Conservation (phyloP, 163 green algal species). For the Coccomyxa subellipsoidea region DNA sequence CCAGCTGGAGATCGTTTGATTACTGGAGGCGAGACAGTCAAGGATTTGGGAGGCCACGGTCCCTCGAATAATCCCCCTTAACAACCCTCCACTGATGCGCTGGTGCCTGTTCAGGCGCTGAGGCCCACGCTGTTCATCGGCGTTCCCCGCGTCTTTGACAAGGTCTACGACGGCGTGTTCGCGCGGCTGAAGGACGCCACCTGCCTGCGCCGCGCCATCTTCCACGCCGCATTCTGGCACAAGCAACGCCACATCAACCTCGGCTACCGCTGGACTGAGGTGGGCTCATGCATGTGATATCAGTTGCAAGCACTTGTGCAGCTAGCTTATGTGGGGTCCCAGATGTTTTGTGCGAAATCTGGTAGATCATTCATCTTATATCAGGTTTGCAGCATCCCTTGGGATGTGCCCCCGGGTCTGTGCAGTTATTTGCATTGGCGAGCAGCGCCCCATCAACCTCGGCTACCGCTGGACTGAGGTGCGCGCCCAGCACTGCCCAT, state of each 20-base stretch:
- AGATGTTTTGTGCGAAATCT: not conserved
- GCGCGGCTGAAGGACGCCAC: not conserved
- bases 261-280: constrained; percentile 55
- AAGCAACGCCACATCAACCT: constrained; percentile 75
- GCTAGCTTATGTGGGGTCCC: not conserved
- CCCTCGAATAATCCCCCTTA: too few species aligned
- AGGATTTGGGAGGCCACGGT: too few species aligned
- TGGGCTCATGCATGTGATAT: not conserved
- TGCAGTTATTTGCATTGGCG: too few species aligned
- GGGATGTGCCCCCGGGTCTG: too few species aligned
- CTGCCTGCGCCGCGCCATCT: constrained; percentile 43
- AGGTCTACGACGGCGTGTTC: constrained; percentile 70
- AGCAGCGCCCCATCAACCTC: constrained; percentile 67
- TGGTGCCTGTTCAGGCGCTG: constrained; percentile 50
- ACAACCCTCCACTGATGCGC: too few species aligned
- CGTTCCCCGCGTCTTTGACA: constrained; percentile 89
- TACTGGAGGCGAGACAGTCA: too few species aligned
- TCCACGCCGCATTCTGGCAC: constrained; percentile 76
- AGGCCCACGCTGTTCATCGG: constrained; percentile 85
- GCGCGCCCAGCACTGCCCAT: too few species aligned
- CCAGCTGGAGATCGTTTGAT: too few species aligned
- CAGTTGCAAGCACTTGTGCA: not conserved
- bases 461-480: constrained; percentile 56
- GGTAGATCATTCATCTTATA: too few species aligned
- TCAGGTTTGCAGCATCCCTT: too few species aligned